A percentile compares a stretch with the other conserved stretches of the same genome.
These are phyloP conservation scores for Penicillium vulpinum DNA, from an alignment of 2,329 filamentous ascomycete species.

Conservation along the genomic window DNA sequence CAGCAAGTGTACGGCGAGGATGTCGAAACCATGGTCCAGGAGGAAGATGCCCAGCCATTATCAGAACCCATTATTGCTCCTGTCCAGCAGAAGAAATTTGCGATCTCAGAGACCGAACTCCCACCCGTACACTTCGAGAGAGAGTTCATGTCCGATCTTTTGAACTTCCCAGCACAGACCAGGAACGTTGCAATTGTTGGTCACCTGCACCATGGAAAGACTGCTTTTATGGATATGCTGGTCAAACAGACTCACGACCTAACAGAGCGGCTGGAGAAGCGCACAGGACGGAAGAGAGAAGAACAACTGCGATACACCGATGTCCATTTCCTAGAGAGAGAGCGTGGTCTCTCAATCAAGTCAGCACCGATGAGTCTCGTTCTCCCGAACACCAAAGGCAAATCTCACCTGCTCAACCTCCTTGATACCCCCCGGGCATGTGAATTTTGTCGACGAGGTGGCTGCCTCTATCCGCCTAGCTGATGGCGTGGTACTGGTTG, in stretches of 20 bases:
- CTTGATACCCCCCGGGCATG: conserved; percentile 92
- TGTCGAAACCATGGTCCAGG: conserved; percentile 93
- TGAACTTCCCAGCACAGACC: conserved; percentile 94
- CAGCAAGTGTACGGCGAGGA: conserved; percentile 91
- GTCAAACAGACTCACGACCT: conserved; percentile 94
- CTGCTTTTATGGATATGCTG: conserved; percentile 96
- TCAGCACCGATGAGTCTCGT: conserved; percentile 92
- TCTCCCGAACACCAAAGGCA: conserved; percentile 81
- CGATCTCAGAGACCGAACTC: conserved; percentile 85
- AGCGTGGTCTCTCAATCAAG: conserved; percentile 89
- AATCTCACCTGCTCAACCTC: conserved; percentile 93
- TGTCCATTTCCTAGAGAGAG: conserved; percentile 81
- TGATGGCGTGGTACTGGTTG: conserved; percentile 88
- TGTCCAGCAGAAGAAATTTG: conserved; percentile 93
- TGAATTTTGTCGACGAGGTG: conserved; percentile 98
- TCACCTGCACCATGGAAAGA: conserved; percentile 96
- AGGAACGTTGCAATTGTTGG: conserved; percentile 90
- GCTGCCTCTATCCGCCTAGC: conserved; percentile 82
- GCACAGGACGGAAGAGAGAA: conserved; percentile 76
- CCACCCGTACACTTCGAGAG: conserved; percentile 85
- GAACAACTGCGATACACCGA: conserved; percentile 96
- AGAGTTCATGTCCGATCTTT: conserved; percentile 89
- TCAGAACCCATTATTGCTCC: conserved; percentile 92
- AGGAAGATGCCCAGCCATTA: conserved; percentile 93
- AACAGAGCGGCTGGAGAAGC: conserved; percentile 72